Base-by-base conservation (phyloP, 768 basidiomycete species). In the Clitopilus hobsonii region DNA sequence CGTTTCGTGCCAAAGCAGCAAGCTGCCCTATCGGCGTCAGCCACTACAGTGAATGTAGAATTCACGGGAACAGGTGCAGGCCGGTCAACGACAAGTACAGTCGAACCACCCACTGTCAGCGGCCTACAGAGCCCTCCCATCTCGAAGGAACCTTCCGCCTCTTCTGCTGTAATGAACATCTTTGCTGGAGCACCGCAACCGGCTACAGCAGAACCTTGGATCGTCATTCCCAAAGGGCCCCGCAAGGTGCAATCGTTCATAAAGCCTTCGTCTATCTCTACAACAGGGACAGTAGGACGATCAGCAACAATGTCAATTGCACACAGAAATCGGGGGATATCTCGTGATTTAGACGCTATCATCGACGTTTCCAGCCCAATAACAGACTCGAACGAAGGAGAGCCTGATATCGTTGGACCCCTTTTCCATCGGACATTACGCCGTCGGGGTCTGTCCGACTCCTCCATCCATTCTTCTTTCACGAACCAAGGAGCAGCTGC, bases 21-120 rank as follows among this genome's bases (percentile, higher is more conserved):
- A 0, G 89, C 95, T 1, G 92, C 91, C 10, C 81, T 94, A 26
- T 86, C 89, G 10, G 92, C 97, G 8, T 91, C 91, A 20, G 78
- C 90, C 1, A 95, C 91, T 49, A 94, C 93, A 1, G 95, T 98
- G 61, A 97, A 94, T 56, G 96, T 99, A 54, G 95, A 97, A 74
- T 98, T 98, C 69, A 90, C 86, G 2, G 88, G 90, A 3, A 71
- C 81, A 1, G 89, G 71, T 48, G 69, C 71, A 45, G 73, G 74
- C 25, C 63, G 75, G 53, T 69, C 71, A 0, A 73, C 74, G 8
- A 77, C 74, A 13, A 76, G 69, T 58, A 73, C 73, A 5, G 61
- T 71, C 50, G 53, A 69, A 11, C 64, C 65, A 6, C 69, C 49
- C 14, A 27, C 11, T 18, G n/a, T 20, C 23, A 1, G 49, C 11